A percentile compares a stretch with the other conserved stretches of the same genome.
phyloP scores from a whole-genome alignment of 768 basidiomycete species.

The Suillus ampliporus region DNA sequence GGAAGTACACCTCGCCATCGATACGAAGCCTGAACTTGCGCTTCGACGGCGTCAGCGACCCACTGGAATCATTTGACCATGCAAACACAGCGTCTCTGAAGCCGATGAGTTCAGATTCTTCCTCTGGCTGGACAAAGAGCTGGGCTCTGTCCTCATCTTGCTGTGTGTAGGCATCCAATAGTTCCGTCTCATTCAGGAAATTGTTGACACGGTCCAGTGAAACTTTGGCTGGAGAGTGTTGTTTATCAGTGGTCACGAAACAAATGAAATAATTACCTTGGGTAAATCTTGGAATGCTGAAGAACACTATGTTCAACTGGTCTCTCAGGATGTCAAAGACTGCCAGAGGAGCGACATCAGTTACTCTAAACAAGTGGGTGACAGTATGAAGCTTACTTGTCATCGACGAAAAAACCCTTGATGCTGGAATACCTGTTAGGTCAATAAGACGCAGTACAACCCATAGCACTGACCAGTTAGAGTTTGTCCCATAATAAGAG shows the following conservation, averaged over 20 bases:
- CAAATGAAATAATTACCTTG: conserved; percentile 15
- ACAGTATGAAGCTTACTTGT: conserved; percentile 24
- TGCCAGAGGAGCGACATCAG: conserved; percentile 3
- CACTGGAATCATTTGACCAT: conserved; percentile 44
- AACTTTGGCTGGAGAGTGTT: conserved; percentile 53
- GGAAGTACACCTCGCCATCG: conserved; percentile 61
- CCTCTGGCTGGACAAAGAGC: conserved; percentile 15
- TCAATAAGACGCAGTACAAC: conserved; percentile 7
- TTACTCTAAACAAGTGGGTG: not conserved
- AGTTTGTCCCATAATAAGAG: conserved; percentile 19
- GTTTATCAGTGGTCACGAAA: conserved; percentile 13
- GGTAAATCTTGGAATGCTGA: conserved; percentile 36
- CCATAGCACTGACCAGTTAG: conserved; percentile 14
- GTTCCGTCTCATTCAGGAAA: conserved; percentile 41
- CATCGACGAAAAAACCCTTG: conserved; percentile 46
- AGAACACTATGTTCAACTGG: conserved; percentile 46
- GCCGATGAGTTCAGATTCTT: conserved; percentile 46
- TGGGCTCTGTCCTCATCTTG: conserved; percentile 2
- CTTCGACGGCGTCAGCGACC: conserved; percentile 23
- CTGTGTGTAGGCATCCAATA: conserved; percentile 16
- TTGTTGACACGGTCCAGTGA: conserved; percentile 63
- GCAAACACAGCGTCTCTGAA: conserved; percentile 60
- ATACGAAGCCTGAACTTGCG: conserved; percentile 57
- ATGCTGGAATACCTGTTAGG: conserved; percentile 29
- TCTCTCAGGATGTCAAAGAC: conserved; percentile 68